Evolutionary conservation across 345 rosid species (phyloP), one percentile per base, ranked within the genome.

Genomic region (Zanthoxylum bungeanum): DNA sequence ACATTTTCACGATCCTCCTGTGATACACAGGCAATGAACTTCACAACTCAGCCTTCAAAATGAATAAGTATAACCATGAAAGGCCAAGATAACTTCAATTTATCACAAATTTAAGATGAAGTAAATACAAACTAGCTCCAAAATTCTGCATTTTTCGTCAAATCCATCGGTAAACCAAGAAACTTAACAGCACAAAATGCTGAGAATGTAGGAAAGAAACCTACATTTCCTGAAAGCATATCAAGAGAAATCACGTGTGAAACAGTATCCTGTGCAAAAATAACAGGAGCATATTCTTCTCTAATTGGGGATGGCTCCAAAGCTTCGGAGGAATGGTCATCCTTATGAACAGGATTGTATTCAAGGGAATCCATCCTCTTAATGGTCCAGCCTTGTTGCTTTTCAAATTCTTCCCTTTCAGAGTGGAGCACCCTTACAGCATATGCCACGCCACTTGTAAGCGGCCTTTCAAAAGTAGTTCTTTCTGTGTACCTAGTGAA

Each of bases 381-480:
- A 77, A 94, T 94, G 60, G 84, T 87, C 98, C 98, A 94, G 61
- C 92, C 93, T 72, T 94, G 98, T 75, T 84, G 93, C 79, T 81
- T 89, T 91, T 94, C 97, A 68, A 93, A 92, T 75, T 87, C 85
- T 77, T 87, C 93, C 82, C 98, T 88, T 79, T 94, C 98, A 28
- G 95, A 78, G 76, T 85, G 92, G 42, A 90, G 97, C 69, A 94
- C 97, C 85, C 92, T 87, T 61, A 90, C 84, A 46, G 98, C 98
- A 84, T 94, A 94, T 46, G 98, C 98, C 52, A 94, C 92, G n/a
- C 97, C 94, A 76, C 98, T 94, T 22, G 98, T 94, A 56, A 92
- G 92, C 34, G 98, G 98, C 85, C 98, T 86, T 87, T 94, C 98
- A 73, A 94, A 94, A 71, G 97, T 89, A 72, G 98, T 94, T 81